Evolutionary conservation across 768 basidiomycete genomes (phyloP).

Genomic region (Polyporus arcularius): DNA sequence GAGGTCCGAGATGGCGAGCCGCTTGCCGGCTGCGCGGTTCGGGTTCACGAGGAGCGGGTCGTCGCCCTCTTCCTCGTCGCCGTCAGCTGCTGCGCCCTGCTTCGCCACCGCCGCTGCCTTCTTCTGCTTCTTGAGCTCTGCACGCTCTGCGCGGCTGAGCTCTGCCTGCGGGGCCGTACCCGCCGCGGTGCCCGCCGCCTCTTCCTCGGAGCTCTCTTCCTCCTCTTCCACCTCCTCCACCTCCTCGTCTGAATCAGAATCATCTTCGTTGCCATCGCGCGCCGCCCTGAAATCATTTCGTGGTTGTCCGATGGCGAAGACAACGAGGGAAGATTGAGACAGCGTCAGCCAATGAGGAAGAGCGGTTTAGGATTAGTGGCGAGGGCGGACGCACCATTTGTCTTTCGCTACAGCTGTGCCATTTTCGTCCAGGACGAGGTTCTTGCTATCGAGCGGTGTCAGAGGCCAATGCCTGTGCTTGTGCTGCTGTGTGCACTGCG

Average conservation of each 20-base stretch:
- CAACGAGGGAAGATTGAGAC: not conserved
- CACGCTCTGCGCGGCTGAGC: slow-evolving; percentile 69
- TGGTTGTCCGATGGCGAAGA: not conserved
- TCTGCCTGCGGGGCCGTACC: slow-evolving; percentile 46
- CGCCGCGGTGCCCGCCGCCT: slow-evolving; percentile 42
- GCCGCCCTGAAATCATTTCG: slow-evolving; percentile 10
- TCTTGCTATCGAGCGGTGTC: slow-evolving; percentile 42
- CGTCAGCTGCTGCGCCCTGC: slow-evolving; percentile 38
- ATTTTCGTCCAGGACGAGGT: slow-evolving; percentile 59
- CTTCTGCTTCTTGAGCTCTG: slow-evolving; percentile 84
- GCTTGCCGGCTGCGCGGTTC: slow-evolving; percentile 68
- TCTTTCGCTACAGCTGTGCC: slow-evolving; percentile 54
- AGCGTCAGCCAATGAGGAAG: slow-evolving; percentile 11
- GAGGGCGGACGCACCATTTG: slow-evolving; percentile 41
- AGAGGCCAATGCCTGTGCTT: slow-evolving; percentile 1
- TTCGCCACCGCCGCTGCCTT: slow-evolving; percentile 46
- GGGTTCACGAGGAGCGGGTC: slow-evolving; percentile 78
- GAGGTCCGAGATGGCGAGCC: slow-evolving; percentile 77
- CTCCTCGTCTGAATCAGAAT: slow-evolving; percentile 38
- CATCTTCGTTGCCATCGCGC: slow-evolving; percentile 26
- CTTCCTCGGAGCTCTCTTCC: slow-evolving; percentile 46
- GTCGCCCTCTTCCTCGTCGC: slow-evolving; percentile 51
- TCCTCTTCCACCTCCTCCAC: slow-evolving; percentile 42
- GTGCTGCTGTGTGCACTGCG: slow-evolving; percentile 2
- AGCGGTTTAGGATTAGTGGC: slow-evolving; percentile 5